Conservation (phyloP, 176 grass and related monocot species). For the barley (Hordeum vulgare) region MorexV3_pseudomolecules_assembly NC_058519.1:72905801-72906300, state of each 20-base stretch:
- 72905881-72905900: constrained; percentile 67
- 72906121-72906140: no score
- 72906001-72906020: constrained; percentile 40
- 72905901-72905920: constrained; percentile 67
- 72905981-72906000: no score
- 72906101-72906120: not conserved
- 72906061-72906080: not conserved
- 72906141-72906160: no score
- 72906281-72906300: constrained; percentile 31
- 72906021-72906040: constrained; percentile 42
- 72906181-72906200: no score
- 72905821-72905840: constrained; percentile 49
- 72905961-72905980: not conserved
- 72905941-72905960: constrained; percentile 1
- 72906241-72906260: no score
- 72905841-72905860: no score
- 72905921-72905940: constrained; percentile 88
- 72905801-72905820: constrained; percentile 49
- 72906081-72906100: not conserved
- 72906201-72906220: no score
- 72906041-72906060: constrained; percentile 61
- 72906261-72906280: no score
- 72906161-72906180: no score
- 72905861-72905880: constrained; percentile 53
- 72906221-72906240: no score